A percentile compares a stretch with the other conserved stretches of the same genome.
Conservation (phyloP, 2,329 filamentous ascomycete genomes). For the Delphinella strobiligena region DNA sequence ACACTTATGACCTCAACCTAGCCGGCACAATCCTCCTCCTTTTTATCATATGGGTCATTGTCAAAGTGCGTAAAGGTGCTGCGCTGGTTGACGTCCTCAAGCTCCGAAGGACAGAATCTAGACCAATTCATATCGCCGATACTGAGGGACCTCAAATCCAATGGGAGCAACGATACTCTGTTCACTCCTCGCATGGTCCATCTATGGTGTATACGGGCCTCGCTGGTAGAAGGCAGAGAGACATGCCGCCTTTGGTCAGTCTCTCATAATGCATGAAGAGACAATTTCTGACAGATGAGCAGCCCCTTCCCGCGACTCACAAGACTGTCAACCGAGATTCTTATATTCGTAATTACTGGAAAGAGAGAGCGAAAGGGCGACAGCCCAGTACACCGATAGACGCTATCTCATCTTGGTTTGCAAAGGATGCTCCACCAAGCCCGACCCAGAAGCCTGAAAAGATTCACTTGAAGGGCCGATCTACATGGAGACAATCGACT, state of each 20-base stretch:
- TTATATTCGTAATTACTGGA: background rate
- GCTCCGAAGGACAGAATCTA: constrained; percentile 8
- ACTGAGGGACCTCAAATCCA: constrained; percentile 7
- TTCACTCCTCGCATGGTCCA: constrained; percentile 5
- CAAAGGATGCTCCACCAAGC: background rate
- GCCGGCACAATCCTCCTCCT: constrained; percentile 7
- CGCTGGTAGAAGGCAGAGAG: background rate
- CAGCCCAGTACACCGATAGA: constrained; percentile 4
- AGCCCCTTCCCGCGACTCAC: background rate
- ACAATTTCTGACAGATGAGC: constrained; percentile 4
- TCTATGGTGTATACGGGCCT: background rate
- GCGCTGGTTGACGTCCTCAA: constrained; percentile 10
- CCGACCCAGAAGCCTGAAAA: constrained; percentile 2
- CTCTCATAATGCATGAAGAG: constrained; percentile 3
- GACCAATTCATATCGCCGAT: constrained; percentile 1
- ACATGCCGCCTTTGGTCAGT: background rate
- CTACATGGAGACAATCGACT: background rate
- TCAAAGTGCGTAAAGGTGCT: constrained; percentile 7
- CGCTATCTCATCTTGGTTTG: background rate
- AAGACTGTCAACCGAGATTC: background rate
- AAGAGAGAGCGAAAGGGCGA: constrained; percentile 1
- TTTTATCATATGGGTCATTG: constrained; percentile 9
- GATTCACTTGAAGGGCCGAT: background rate
- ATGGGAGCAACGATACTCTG: constrained; percentile 11
- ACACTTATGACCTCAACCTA: background rate